Percentiles rank a stretch among this genome's conserved stretches.
phyloP scores from a whole-genome alignment of 2,329 filamentous ascomycete species.

The Microsporum ferrugineum region DNA sequence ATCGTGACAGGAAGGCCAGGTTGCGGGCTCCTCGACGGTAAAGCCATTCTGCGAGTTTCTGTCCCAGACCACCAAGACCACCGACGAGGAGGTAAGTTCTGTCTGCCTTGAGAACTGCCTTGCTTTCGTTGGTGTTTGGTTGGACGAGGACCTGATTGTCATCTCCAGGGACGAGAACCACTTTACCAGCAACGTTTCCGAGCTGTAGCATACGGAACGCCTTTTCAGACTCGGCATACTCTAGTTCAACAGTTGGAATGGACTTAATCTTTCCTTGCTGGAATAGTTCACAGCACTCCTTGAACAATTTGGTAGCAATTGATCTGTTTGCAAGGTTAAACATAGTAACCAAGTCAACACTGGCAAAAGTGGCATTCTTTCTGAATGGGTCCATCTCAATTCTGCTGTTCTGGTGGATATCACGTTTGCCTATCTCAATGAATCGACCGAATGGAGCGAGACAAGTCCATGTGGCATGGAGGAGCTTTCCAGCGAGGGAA shows the following conservation, averaged over 20 bases:
- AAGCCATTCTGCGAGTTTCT: conserved; percentile 18
- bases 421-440: conserved; percentile 18
- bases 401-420: conserved; percentile 9
- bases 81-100: conserved; percentile 18
- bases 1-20: conserved; percentile 23
- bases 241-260: conserved; percentile 9
- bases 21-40: conserved; percentile 19
- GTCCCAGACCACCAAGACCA: conserved; percentile 18
- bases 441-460: conserved; percentile 20
- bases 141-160: conserved; percentile 12
- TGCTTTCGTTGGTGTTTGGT: conserved; percentile 6
- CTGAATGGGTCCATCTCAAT: conserved; percentile 8
- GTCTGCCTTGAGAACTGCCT: conserved; percentile 9
- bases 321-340: conserved; percentile 4
- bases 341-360: conserved; percentile 13
- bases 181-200: conserved; percentile 20
- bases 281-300: conserved; percentile 5
- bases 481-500: conserved; percentile 12
- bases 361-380: conserved; percentile 29
- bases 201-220: conserved; percentile 23
- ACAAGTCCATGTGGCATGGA: conserved; percentile 10
- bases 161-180: conserved; percentile 13
- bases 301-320: conserved; percentile 2
- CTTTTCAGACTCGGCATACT: conserved; percentile 13
- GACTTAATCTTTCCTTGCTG: conserved; percentile 11